These are phyloP conservation scores for Saccharomycopsis sp. DNA, from an alignment of 805 yeast species.

Conservation along the genomic window DNA sequence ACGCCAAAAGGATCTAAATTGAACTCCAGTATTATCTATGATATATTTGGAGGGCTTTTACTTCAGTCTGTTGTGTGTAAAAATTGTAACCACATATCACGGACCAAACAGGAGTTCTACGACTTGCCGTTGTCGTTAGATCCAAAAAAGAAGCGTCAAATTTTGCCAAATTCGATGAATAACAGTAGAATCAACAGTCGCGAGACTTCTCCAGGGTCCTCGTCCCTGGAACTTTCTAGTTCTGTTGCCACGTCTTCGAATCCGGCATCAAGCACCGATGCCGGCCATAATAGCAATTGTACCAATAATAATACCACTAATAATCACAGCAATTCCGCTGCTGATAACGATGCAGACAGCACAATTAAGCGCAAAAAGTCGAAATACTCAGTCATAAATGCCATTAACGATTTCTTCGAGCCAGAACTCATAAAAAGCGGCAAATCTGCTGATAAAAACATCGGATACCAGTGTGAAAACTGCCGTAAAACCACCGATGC, in stretches of 20 bases:
- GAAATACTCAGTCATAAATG: constrained; percentile 62
- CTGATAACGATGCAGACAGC: constrained; percentile 7
- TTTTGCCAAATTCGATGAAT: constrained; percentile 21
- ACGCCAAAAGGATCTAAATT: constrained; percentile 87
- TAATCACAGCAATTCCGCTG: background rate
- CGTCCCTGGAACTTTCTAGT: background rate
- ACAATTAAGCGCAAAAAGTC: constrained; percentile 22
- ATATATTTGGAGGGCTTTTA: constrained; percentile 87
- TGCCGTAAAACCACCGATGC: constrained; percentile 78
- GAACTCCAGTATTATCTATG: constrained; percentile 76
- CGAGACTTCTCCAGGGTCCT: constrained; percentile 13
- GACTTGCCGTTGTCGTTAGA: constrained; percentile 81
- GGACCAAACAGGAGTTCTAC: constrained; percentile 88
- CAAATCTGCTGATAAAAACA: constrained; percentile 45
- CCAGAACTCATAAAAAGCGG: constrained; percentile 73
- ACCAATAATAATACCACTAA: too few relatives aligned
- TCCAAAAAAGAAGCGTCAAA: constrained; percentile 38
- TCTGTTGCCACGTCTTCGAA: background rate
- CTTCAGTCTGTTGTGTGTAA: constrained; percentile 81
- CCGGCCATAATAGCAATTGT: constrained; percentile 8
- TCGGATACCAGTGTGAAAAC: constrained; percentile 79
- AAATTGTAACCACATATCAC: constrained; percentile 73
- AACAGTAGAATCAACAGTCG: constrained; percentile 11
- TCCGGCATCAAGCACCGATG: too few relatives aligned
- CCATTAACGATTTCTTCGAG: constrained; percentile 75